Evolutionary conservation across 176 grass and related monocot genomes (phyloP).

Genomic region (Avena eriantha): DNA sequence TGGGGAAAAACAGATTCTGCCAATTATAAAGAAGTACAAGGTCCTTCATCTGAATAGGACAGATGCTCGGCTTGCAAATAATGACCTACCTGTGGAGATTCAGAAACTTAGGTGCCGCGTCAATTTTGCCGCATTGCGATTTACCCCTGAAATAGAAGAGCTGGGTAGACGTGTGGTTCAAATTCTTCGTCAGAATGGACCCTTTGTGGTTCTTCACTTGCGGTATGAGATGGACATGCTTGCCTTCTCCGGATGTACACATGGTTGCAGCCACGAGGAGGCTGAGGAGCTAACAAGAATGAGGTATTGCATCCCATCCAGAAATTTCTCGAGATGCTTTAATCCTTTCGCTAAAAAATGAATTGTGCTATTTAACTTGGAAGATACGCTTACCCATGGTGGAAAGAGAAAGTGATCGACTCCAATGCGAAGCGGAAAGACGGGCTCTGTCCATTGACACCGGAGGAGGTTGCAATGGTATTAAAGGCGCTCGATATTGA

Average conservation of each 20-base stretch:
- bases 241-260: slow-evolving; percentile 94
- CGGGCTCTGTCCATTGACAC: slow-evolving; percentile 87
- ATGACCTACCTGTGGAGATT: slow-evolving; percentile 75
- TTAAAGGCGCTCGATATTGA: slow-evolving; percentile 78
- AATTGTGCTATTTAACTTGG: slow-evolving; percentile 27
- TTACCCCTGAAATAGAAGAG: slow-evolving; percentile 90
- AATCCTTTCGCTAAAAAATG: not conserved
- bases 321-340: slow-evolving; percentile 12
- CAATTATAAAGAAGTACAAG: slow-evolving; percentile 83
- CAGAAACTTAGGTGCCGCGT: slow-evolving; percentile 87
- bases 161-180: slow-evolving; percentile 74
- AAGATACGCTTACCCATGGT: slow-evolving; percentile 99
- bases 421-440: slow-evolving; percentile 80
- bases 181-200: slow-evolving; percentile 73
- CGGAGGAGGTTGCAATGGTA: slow-evolving; percentile 87
- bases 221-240: slow-evolving; percentile 99
- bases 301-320: slow-evolving; percentile 59
- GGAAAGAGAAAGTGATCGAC: slow-evolving; percentile 98
- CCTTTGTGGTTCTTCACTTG: slow-evolving; percentile 88
- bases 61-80: slow-evolving; percentile 87
- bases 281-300: slow-evolving; percentile 82
- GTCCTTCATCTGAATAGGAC: slow-evolving; percentile 88
- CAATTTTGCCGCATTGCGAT: slow-evolving; percentile 80
- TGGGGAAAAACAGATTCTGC: slow-evolving; percentile 78
- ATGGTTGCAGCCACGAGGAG: slow-evolving; percentile 76